A percentile compares a stretch with the other conserved stretches of the same genome.
These are phyloP conservation scores for Cordyceps tenuipes DNA, from an alignment of 2,329 filamentous ascomycete species.

Conservation along the genomic window DNA sequence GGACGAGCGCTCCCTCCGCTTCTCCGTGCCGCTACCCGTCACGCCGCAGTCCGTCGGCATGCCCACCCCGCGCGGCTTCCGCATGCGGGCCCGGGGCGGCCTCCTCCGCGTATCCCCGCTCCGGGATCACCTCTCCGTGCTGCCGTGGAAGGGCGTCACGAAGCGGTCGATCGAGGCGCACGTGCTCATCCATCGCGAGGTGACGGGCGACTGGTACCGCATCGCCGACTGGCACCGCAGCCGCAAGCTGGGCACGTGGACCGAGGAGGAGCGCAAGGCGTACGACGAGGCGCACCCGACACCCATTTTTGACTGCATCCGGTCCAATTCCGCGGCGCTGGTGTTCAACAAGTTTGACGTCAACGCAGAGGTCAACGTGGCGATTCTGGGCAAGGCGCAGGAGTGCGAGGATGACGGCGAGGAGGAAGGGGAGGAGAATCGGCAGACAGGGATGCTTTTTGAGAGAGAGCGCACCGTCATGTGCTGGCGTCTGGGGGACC, in stretches of 20 bases:
- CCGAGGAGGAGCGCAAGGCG: constrained; percentile 11
- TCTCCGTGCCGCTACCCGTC: background rate
- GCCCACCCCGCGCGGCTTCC: constrained; percentile 15
- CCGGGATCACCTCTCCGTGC: constrained; percentile 6
- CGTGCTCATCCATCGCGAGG: constrained; percentile 12
- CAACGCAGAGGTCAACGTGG: background rate
- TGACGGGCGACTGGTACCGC: constrained; percentile 14
- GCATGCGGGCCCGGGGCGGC: constrained; percentile 14
- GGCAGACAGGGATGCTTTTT: background rate
- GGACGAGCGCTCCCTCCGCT: constrained; percentile 15
- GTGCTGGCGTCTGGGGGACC: background rate
- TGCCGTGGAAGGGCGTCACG: constrained; percentile 16
- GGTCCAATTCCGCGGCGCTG: constrained; percentile 13
- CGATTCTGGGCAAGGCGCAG: background rate
- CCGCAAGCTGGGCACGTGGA: constrained; percentile 15
- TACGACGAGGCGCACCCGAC: constrained; percentile 11
- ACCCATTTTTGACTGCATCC: constrained; percentile 15
- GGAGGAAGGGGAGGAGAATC: background rate
- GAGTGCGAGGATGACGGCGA: background rate
- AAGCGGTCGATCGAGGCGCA: constrained; percentile 13
- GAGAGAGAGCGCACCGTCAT: constrained; percentile 2
- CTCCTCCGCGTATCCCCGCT: constrained; percentile 8
- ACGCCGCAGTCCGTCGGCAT: constrained; percentile 1
- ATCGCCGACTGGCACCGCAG: constrained; percentile 17
- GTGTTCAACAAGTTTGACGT: constrained; percentile 9